Evolutionary conservation across 2,329 filamentous ascomycete genomes (phyloP).

Genomic region (Colletotrichum sp.): DNA sequence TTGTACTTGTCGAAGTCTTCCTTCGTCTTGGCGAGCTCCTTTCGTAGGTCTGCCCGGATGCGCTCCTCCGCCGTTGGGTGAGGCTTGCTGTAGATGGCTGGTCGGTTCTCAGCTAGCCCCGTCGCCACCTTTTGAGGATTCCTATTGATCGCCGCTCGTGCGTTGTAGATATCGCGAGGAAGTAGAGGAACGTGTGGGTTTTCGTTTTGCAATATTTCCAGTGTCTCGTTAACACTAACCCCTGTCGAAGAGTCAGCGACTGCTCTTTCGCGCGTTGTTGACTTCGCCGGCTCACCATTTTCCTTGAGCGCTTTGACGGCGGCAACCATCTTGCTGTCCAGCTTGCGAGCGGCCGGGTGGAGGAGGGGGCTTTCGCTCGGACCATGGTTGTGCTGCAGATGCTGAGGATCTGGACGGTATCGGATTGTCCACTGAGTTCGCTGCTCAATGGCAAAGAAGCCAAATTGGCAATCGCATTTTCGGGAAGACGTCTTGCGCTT

Average conservation of each 20-base stretch:
- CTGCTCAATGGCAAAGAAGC: constrained; percentile 73
- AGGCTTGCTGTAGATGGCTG: constrained; percentile 71
- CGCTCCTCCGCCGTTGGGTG: constrained; percentile 67
- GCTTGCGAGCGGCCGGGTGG: constrained; percentile 68
- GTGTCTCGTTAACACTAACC: constrained; percentile 68
- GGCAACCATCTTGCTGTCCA: constrained; percentile 71
- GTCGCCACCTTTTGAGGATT: constrained; percentile 67
- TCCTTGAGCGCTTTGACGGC: constrained; percentile 71
- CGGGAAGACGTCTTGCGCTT: constrained; percentile 72
- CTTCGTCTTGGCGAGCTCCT: constrained; percentile 62
- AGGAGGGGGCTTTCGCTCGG: constrained; percentile 71
- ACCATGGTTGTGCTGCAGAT: constrained; percentile 68
- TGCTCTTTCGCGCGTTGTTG: constrained; percentile 2
- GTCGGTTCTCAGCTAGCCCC: constrained; percentile 63
- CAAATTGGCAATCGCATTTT: constrained; percentile 72
- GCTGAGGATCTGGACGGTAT: constrained; percentile 63
- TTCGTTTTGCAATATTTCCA: constrained; percentile 68
- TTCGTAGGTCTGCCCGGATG: constrained; percentile 65
- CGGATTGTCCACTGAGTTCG: constrained; percentile 71
- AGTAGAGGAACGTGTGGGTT: constrained; percentile 68
- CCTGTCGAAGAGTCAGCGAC: constrained; percentile 50
- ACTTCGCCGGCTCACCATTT: constrained; percentile 53
- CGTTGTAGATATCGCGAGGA: constrained; percentile 71
- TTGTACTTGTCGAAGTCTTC: constrained; percentile 61
- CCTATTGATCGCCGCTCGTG: constrained; percentile 68